Base-by-base conservation (phyloP, 352 stramenopile genomes). In the Aphanomyces euteiches region DNA sequence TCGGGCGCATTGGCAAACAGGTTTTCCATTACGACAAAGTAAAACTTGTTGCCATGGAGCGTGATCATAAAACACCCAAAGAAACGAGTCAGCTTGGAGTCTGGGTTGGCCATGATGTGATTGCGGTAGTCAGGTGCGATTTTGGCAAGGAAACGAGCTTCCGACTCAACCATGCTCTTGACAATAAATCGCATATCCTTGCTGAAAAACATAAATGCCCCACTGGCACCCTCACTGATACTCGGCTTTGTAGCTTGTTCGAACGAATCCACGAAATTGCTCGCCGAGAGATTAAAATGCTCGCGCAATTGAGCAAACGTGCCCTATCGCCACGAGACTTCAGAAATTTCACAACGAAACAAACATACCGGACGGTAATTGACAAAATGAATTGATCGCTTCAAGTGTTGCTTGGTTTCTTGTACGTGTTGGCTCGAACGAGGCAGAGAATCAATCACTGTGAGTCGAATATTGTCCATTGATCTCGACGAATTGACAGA, bases 1-100 rank as follows among this genome's bases (percentile, higher is more conserved):
- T 84, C 76, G 41, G 68, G 58, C 85, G 77, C 1, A 77, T 84
- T 53, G 58, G 88, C 82, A 72, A 97, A 96, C 15, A 97, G 77
- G 58, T 97, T 97, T 63, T 93, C 88, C 90, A 97, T 97, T 39
- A 97, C 89, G 61, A 97, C 83, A 71, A 97, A 97, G 67, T 92
- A 94, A 66, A 97, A 95, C 8, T 85, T 83, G 60, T 92, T 91
- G 72, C 91, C 86, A 76, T 96, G 96, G 73, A 97, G 77, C 12
- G 80, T 91, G 67, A 97, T 93, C 72, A 85, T 89, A 75, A 96
- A 95, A 68, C 88, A 95, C 0, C 90, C 90, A 67, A 89, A 93
- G 67, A 97, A 97, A 66, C 94, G 91, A 43, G 88, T 96, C 41
- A 97, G 79, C 15, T 95, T 75, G 38, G 84, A 93, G 43, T 76